phyloP scores from a whole-genome alignment of 768 basidiomycete genomes.

The Trametes sanguinea region DNA sequence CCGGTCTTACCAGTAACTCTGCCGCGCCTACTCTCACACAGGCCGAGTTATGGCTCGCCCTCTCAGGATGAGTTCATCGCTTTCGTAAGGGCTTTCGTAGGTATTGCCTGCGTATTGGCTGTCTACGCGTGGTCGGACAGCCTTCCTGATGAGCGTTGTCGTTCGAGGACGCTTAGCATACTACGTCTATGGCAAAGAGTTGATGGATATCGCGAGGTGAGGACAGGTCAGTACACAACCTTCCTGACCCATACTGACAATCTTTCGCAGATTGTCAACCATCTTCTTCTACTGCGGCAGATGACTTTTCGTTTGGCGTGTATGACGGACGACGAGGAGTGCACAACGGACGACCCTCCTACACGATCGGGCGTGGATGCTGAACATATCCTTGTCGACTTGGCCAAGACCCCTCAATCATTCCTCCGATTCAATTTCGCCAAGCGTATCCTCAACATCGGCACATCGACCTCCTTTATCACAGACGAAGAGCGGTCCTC shows the following conservation, averaged over 20 bases:
- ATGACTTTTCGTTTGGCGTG: conserved; percentile 72
- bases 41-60: conserved; percentile 28
- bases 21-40: conserved; percentile 41
- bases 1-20: conserved; percentile 38
- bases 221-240: conserved; percentile 10
- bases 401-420: conserved; percentile 60
- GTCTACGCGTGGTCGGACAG: conserved; percentile 84
- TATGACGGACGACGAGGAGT: conserved; percentile 53
- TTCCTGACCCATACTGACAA: conserved; percentile 8
- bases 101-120: conserved; percentile 64
- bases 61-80: conserved; percentile 62
- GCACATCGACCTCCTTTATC: conserved; percentile 62
- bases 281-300: conserved; percentile 69
- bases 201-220: conserved; percentile 74
- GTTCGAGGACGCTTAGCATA: conserved; percentile 64
- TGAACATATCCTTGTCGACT: conserved; percentile 65
- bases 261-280: conserved; percentile 64
- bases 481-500: conserved; percentile 58
- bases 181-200: conserved; percentile 65
- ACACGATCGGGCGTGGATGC: conserved; percentile 64
- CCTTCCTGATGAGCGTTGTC: conserved; percentile 61
- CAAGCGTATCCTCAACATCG: conserved; percentile 58
- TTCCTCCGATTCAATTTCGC: conserved; percentile 61
- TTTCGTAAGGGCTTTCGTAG: conserved; percentile 67
- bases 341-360: conserved; percentile 42